Evolutionary conservation across 805 yeast genomes (phyloP).

Genomic region (Metschnikowia gelsemii): DNA sequence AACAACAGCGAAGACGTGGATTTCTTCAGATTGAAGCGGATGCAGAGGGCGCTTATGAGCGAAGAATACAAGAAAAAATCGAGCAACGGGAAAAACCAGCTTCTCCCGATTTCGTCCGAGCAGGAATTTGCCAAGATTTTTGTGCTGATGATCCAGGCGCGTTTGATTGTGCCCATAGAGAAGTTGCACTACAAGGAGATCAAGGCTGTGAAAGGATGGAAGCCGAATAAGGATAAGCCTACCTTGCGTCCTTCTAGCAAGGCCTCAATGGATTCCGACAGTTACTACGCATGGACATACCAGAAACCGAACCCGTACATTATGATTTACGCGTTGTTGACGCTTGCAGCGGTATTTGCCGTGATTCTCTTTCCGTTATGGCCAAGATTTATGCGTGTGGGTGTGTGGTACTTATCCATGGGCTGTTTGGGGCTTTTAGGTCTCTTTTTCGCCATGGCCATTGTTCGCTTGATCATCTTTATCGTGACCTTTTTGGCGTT

Average conservation of each 20-base stretch:
- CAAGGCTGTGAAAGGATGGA: slow-evolving; percentile 53
- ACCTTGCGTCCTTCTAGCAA: slow-evolving; percentile 52
- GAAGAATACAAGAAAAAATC: slow-evolving; percentile 63
- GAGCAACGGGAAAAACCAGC: slow-evolving; percentile 43
- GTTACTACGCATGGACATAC: slow-evolving; percentile 83
- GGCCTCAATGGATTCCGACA: slow-evolving; percentile 61
- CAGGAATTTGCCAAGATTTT: slow-evolving; percentile 62
- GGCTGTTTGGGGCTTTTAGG: slow-evolving; percentile 71
- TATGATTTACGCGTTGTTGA: slow-evolving; percentile 60
- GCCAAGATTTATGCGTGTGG: slow-evolving; percentile 86
- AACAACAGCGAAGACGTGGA: slow-evolving; percentile 68
- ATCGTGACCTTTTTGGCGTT: slow-evolving; percentile 54
- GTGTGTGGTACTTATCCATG: slow-evolving; percentile 88
- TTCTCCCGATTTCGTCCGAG: slow-evolving; percentile 46
- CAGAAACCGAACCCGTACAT: slow-evolving; percentile 68
- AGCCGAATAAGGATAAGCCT: slow-evolving; percentile 65
- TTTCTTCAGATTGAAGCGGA: slow-evolving; percentile 85
- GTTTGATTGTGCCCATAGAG: slow-evolving; percentile 70
- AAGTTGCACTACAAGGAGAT: slow-evolving; percentile 72
- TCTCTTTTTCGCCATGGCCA: slow-evolving; percentile 72
- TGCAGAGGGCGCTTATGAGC: slow-evolving; percentile 71
- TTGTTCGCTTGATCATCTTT: slow-evolving; percentile 73
- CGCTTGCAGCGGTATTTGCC: slow-evolving; percentile 61
- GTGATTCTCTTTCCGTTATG: slow-evolving; percentile 86
- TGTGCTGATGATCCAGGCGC: slow-evolving; percentile 66